These are phyloP conservation scores for Epichloe festucae DNA, from an alignment of 2,329 filamentous ascomycete genomes.

Conservation along the genomic window DNA sequence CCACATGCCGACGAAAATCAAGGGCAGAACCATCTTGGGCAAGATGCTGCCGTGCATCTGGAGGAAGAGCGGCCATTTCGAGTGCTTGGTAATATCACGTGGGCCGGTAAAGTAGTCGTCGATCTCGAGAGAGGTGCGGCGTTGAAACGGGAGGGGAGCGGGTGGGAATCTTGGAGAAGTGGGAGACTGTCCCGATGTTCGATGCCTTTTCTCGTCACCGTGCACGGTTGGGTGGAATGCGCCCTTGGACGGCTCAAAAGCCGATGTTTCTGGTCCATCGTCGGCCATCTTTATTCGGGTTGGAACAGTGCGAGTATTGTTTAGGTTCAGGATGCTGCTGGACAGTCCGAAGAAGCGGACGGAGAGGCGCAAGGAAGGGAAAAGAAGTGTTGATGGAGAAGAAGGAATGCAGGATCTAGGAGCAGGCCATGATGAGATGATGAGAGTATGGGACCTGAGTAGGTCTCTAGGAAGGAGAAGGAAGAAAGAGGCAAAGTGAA, in stretches of 20 bases:
- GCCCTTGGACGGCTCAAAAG: background rate
- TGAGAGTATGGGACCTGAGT: background rate
- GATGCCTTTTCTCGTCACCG: background rate
- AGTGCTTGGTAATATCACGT: slow-evolving; percentile 57
- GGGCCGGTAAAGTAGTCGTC: slow-evolving; percentile 55
- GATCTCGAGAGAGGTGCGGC: slow-evolving; percentile 30
- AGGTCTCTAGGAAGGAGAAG: background rate
- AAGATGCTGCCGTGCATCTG: slow-evolving; percentile 64
- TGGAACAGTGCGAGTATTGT: background rate
- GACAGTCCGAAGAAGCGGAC: slow-evolving; percentile 11
- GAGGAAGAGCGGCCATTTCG: slow-evolving; percentile 64
- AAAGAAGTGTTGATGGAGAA: background rate
- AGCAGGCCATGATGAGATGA: background rate
- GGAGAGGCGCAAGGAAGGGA: background rate
- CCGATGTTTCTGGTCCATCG: background rate
- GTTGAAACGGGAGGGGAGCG: slow-evolving; percentile 8
- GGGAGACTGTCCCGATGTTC: background rate
- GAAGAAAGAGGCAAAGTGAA: background rate
- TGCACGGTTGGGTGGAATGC: background rate
- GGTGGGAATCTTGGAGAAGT: background rate
- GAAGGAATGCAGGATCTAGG: background rate
- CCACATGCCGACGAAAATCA: slow-evolving; percentile 51
- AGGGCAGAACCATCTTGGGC: slow-evolving; percentile 60
- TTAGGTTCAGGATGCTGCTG: background rate
- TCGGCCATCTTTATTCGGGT: slow-evolving; percentile 3